phyloP scores from a whole-genome alignment of 257 asterid species.

The Perilla frutescens region DNA sequence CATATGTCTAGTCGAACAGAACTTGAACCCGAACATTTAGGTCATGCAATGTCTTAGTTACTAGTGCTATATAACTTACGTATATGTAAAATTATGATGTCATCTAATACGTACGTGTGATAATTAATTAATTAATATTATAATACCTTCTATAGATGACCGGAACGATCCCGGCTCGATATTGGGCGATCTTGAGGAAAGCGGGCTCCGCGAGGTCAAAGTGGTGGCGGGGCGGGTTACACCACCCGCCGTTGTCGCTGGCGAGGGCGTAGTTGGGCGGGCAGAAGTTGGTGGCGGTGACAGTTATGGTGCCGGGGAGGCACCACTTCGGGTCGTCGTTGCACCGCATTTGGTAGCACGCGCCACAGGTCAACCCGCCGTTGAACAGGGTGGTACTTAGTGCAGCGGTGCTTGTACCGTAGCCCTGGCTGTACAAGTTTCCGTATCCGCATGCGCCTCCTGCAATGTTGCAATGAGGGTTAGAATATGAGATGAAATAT shows the following conservation, averaged over 20 bases:
- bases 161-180: conserved; percentile 61
- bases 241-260: conserved; percentile 62
- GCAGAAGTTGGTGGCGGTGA: conserved; percentile 67
- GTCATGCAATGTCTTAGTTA: no score
- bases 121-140: no score
- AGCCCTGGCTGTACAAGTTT: conserved; percentile 59
- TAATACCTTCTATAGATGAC: conserved; percentile 45
- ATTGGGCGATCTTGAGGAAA: conserved; percentile 51
- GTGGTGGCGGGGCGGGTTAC: conserved; percentile 66
- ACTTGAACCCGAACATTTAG: no score
- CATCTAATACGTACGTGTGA: neutral
- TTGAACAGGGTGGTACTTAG: conserved; percentile 55
- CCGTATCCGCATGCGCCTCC: conserved; percentile 79
- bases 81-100: neutral
- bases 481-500: neutral
- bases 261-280: conserved; percentile 64
- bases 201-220: conserved; percentile 62
- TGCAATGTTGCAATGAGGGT: conserved; percentile 3
- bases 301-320: conserved; percentile 43
- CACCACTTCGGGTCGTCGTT: conserved; percentile 45
- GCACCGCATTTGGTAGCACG: conserved; percentile 57
- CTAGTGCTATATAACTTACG: no score
- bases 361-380: conserved; percentile 61
- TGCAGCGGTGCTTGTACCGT: conserved; percentile 64
- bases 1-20: no score